These are phyloP conservation scores for Hypoxylon crocopeplum DNA, from an alignment of 495 filamentous ascomycete species.

Conservation along the genomic window DNA sequence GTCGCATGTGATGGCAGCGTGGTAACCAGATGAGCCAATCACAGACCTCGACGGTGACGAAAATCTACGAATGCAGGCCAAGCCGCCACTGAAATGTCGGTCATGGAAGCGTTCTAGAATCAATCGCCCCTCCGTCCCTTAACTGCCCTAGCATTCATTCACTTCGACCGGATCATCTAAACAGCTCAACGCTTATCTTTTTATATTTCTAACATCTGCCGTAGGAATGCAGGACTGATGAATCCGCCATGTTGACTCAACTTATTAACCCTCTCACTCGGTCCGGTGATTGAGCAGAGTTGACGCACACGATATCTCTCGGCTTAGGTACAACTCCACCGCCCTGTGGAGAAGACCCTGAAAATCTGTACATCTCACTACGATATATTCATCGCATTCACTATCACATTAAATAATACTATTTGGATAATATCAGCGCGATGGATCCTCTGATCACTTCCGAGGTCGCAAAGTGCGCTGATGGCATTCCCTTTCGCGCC, in stretches of 20 bases:
- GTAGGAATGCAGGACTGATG: conserved; percentile 6
- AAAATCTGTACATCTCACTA: conserved; percentile 10
- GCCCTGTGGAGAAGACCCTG: conserved; percentile 9
- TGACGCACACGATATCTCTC: too few species aligned
- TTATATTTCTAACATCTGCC: not conserved
- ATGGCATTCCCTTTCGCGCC: conserved; percentile 76
- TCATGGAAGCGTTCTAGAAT: conserved; percentile 26
- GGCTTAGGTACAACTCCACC: conserved; percentile 4
- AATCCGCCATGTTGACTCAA: conserved; percentile 13
- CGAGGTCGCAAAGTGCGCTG: conserved; percentile 40
- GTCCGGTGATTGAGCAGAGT: conserved; percentile 19
- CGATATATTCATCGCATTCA: conserved; percentile 1
- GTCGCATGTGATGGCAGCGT: conserved; percentile 6
- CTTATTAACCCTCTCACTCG: not conserved
- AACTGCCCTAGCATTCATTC: too few species aligned
- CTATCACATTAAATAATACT: not conserved
- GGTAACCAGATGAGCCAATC: conserved; percentile 34
- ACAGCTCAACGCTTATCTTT: not conserved
- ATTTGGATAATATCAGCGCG: not conserved
- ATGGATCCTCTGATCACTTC: conserved; percentile 46
- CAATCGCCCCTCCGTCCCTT: too few species aligned
- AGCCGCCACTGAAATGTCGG: conserved; percentile 9
- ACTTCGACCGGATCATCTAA: too few species aligned
- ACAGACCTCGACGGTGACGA: conserved; percentile 12
- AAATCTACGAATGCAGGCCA: conserved; percentile 31